These are phyloP conservation scores for Xylaria scruposa DNA, from an alignment of 495 filamentous ascomycete species.

Conservation along the genomic window DNA sequence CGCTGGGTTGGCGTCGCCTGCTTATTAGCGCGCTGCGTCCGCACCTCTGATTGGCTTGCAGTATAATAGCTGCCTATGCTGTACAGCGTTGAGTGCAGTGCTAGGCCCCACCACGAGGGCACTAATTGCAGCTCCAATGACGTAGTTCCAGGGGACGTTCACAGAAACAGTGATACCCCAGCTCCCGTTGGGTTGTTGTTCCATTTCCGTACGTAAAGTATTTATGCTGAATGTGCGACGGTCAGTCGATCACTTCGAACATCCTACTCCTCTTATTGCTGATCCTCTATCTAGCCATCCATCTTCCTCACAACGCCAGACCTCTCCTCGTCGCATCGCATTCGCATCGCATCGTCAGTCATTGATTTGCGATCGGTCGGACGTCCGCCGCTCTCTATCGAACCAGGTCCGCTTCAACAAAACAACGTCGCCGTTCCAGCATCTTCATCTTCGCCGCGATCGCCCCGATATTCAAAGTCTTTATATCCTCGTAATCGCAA, in stretches of 20 bases:
- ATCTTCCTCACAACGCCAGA: background rate
- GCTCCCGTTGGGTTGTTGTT: conserved; percentile 10
- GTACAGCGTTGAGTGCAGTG: background rate
- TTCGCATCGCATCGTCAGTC: too few species aligned
- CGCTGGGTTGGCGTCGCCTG: background rate
- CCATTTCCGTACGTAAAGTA: conserved; percentile 21
- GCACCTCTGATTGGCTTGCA: background rate
- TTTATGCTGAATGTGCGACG: conserved; percentile 22
- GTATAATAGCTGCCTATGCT: background rate
- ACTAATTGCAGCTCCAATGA: conserved; percentile 13
- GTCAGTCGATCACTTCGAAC: conserved; percentile 9
- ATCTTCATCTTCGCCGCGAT: conserved; percentile 14
- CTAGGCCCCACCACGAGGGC: background rate
- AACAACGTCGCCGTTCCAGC: background rate
- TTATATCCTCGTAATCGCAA: background rate
- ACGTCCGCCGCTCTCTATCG: background rate
- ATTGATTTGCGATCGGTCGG: background rate
- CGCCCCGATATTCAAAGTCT: conserved; percentile 12
- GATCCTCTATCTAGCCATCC: background rate
- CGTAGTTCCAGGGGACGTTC: conserved; percentile 15
- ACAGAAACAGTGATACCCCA: background rate
- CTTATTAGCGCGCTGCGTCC: background rate
- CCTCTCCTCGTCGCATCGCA: conserved; percentile 18
- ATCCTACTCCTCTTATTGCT: background rate
- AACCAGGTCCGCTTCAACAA: background rate